These are phyloP conservation scores for Clavispora vitiphila DNA, from an alignment of 805 yeast genomes.

Conservation along the genomic window DNA sequence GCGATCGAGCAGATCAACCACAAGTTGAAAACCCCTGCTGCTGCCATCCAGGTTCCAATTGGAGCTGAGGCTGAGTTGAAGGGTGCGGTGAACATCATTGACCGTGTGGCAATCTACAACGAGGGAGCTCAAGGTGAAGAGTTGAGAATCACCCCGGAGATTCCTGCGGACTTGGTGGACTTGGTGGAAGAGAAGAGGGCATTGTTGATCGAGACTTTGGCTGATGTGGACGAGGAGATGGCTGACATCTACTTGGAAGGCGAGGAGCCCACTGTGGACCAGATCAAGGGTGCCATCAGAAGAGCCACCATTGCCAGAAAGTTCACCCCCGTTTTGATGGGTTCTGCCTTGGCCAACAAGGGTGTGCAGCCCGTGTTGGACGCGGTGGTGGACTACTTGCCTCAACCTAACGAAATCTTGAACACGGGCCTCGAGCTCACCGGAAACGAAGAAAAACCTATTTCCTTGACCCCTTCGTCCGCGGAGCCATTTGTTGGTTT, in stretches of 20 bases:
- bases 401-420: slow-evolving; percentile 89
- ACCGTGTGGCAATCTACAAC: slow-evolving; percentile 80
- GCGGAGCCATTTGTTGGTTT: slow-evolving; percentile 85
- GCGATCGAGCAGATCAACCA: slow-evolving; percentile 87
- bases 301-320: slow-evolving; percentile 92
- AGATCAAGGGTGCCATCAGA: slow-evolving; percentile 85
- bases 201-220: slow-evolving; percentile 83
- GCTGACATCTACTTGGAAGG: slow-evolving; percentile 92
- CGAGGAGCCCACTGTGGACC: slow-evolving; percentile 75
- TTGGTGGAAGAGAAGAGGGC: slow-evolving; percentile 88
- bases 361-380: slow-evolving; percentile 95
- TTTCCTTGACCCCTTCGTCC: slow-evolving; percentile 69
- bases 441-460: slow-evolving; percentile 52
- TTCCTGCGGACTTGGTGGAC: slow-evolving; percentile 77
- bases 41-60: slow-evolving; percentile 96
- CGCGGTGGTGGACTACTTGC: slow-evolving; percentile 92
- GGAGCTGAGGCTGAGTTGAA: slow-evolving; percentile 81
- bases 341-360: slow-evolving; percentile 94
- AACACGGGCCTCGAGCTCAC: slow-evolving; percentile 83
- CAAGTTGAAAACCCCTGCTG: slow-evolving; percentile 90
- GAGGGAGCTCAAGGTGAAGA: slow-evolving; percentile 89
- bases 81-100: slow-evolving; percentile 91
- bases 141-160: slow-evolving; percentile 50
- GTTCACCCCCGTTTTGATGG: slow-evolving; percentile 99
- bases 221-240: slow-evolving; percentile 97